Evolutionary conservation across 1,139 yeast genomes (phyloP).

Genomic region (Lodderomyces margitis): DNA sequence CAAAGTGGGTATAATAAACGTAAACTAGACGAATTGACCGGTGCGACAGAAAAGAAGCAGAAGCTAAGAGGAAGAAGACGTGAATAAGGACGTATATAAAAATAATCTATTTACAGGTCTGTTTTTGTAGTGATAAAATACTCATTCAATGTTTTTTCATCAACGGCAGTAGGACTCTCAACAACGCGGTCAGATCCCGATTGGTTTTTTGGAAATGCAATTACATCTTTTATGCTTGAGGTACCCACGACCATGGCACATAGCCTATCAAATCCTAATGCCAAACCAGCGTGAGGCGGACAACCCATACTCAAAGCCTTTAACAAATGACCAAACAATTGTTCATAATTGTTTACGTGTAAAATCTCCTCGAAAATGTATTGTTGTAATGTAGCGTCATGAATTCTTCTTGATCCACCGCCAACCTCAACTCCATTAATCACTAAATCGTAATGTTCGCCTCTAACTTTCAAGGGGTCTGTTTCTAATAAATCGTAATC

Average conservation of each 20-base stretch:
- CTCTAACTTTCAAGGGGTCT: constrained; percentile 66
- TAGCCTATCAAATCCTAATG: constrained; percentile 90
- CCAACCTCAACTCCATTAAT: constrained; percentile 95
- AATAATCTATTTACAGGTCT: constrained; percentile 13
- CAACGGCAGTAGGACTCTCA: constrained; percentile 73
- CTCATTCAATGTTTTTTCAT: constrained; percentile 43
- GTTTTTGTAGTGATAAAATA: constrained; percentile 40
- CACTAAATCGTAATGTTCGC: constrained; percentile 95
- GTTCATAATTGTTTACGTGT: constrained; percentile 52
- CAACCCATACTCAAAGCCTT: constrained; percentile 85
- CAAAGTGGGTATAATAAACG: constrained; percentile 19
- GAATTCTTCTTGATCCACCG: constrained; percentile 96
- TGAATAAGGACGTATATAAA: constrained; percentile 7
- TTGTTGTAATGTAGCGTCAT: constrained; percentile 74
- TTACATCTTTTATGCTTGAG: constrained; percentile 80
- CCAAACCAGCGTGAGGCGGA: constrained; percentile 98
- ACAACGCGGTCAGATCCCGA: constrained; percentile 88
- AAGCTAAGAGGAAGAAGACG: constrained; percentile 32
- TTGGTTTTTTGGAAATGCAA: constrained; percentile 93
- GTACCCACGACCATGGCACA: constrained; percentile 85
- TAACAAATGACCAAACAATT: constrained; percentile 82
- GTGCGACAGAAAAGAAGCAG: constrained; percentile 19
- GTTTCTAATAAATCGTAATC: constrained; percentile 58
- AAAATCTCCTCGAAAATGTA: constrained; percentile 61
- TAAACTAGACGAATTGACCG: constrained; percentile 21